A percentile compares a stretch with the other conserved stretches of the same genome.
Conservation (phyloP, 306 rosid genomes). For the Vigna hirtella region DNA sequence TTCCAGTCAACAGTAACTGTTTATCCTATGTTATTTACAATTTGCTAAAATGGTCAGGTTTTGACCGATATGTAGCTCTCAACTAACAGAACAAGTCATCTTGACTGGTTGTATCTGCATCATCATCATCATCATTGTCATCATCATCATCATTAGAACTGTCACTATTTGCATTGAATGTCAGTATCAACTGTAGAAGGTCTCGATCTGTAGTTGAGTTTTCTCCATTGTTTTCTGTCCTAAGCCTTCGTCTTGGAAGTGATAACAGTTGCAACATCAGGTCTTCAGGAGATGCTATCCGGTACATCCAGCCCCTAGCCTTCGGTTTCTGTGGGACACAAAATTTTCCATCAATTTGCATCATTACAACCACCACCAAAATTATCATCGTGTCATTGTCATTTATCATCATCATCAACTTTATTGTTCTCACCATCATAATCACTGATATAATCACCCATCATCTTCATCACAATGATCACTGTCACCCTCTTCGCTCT, state of each 20-base stretch:
- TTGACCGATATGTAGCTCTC: conserved; percentile 45
- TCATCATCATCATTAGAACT: conserved; percentile 59
- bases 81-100: conserved; percentile 64
- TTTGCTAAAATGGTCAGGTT: conserved; percentile 40
- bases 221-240: conserved; percentile 54
- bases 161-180: conserved; percentile 60
- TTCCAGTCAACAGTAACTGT: conserved; percentile 39
- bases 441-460: not conserved
- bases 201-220: conserved; percentile 53
- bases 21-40: conserved; percentile 57
- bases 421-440: conserved; percentile 45
- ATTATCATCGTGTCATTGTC: conserved; percentile 52
- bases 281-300: conserved; percentile 62
- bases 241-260: conserved; percentile 60
- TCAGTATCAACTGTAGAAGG: conserved; percentile 62
- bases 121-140: conserved; percentile 24
- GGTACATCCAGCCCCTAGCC: conserved; percentile 85
- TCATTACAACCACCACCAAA: conserved; percentile 54
- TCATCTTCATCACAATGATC: not conserved
- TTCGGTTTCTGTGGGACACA: conserved; percentile 80
- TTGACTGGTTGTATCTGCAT: conserved; percentile 57
- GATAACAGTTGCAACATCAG: conserved; percentile 77
- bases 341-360: conserved; percentile 54
- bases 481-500: not conserved
- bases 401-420: conserved; percentile 45